phyloP scores from a whole-genome alignment of 257 asterid genomes.

The Ilex asprella region DNA sequence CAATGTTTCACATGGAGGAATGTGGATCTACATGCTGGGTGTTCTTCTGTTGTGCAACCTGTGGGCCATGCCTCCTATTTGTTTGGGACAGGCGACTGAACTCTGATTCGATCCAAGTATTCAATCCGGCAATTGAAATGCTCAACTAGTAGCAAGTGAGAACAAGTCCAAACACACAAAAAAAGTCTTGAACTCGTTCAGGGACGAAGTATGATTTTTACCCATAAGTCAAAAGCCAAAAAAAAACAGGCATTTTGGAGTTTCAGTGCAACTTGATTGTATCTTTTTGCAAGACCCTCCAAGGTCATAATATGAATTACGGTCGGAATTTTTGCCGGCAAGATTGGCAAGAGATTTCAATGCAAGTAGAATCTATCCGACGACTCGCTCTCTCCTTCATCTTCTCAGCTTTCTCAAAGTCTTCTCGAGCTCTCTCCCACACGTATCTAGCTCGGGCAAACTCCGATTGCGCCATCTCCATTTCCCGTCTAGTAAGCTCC shows the following conservation, averaged over 20 bases:
- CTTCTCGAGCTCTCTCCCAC: slow-evolving; percentile 75
- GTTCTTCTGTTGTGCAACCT: too few relatives aligned
- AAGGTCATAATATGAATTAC: not conserved
- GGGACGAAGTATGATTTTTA: too few relatives aligned
- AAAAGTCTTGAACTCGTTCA: too few relatives aligned
- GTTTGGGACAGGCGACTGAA: too few relatives aligned
- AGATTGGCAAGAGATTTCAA: slow-evolving; percentile 77
- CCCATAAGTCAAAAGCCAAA: not conserved
- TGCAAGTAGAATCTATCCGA: slow-evolving; percentile 31
- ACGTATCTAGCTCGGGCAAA: slow-evolving; percentile 50
- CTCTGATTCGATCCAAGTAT: too few relatives aligned
- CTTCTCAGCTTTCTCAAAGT: slow-evolving; percentile 56
- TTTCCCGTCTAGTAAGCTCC: slow-evolving; percentile 68
- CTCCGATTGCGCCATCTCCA: slow-evolving; percentile 74
- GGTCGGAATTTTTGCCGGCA: slow-evolving; percentile 67
- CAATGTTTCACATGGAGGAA: too few relatives aligned
- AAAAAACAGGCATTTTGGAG: not conserved
- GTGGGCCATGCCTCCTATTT: too few relatives aligned
- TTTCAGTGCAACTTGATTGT: not conserved
- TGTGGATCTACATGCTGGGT: too few relatives aligned
- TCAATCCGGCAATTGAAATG: too few relatives aligned
- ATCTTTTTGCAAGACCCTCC: not conserved
- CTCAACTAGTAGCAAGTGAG: too few relatives aligned
- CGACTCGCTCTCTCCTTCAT: slow-evolving; percentile 49
- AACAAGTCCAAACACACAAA: too few relatives aligned